Evolutionary conservation across 176 grass and related monocot genomes (phyloP).

Genomic region (Paspalum vaginatum): DNA sequence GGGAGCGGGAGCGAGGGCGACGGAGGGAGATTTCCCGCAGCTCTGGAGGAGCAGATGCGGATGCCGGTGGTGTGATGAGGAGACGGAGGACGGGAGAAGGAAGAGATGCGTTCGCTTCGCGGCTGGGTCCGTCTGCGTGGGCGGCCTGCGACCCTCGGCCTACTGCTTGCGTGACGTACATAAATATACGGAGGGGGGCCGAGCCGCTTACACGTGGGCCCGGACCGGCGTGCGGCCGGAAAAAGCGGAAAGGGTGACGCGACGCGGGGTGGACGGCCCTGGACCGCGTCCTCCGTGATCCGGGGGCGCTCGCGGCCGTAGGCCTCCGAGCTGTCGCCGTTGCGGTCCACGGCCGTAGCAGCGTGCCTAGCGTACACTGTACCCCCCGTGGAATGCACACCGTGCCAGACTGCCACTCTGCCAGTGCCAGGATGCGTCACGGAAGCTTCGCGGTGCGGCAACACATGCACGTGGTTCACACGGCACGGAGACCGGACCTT

Average conservation of each 20-base stretch:
- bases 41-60: constrained; percentile 14
- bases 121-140: no score
- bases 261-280: not conserved
- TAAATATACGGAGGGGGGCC: not conserved
- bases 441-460: no score
- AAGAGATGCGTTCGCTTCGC: not conserved
- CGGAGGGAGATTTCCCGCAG: not conserved
- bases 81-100: not conserved
- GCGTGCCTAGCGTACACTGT: no score
- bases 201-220: not conserved
- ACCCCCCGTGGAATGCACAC: no score
- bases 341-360: no score
- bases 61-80: not conserved
- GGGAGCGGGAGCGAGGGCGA: not conserved
- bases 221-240: not conserved
- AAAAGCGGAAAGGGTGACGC: not conserved
- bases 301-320: not conserved
- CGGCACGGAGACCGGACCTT: no score
- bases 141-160: not conserved
- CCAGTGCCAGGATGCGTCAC: no score
- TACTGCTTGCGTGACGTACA: not conserved
- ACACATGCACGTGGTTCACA: no score
- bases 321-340: not conserved
- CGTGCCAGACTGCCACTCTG: no score
- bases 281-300: constrained; percentile 3